Evolutionary conservation across 192 early-diverging fungal species (phyloP).

Genomic region (Endogone sp.): DNA sequence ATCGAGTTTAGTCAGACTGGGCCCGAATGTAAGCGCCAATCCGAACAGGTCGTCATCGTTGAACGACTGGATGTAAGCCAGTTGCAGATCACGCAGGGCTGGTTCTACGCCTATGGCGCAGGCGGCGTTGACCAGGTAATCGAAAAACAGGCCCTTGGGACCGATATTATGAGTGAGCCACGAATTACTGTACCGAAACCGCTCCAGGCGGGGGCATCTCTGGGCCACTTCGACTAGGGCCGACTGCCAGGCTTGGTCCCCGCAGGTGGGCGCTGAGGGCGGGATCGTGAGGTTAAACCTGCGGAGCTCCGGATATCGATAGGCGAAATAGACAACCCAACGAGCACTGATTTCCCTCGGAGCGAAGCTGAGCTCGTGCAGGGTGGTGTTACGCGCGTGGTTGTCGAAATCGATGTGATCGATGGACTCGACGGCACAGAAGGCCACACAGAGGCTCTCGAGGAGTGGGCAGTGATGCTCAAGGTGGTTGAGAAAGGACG

Average conservation of each 20-base stretch:
- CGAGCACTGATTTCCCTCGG: neutral
- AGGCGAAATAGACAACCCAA: neutral
- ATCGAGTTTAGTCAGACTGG: neutral
- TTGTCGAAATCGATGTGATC: neutral
- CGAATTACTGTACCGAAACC: neutral
- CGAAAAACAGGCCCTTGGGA: neutral
- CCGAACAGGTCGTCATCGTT: neutral
- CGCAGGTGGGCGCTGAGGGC: neutral
- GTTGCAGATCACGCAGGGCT: neutral
- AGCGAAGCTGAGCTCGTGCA: neutral
- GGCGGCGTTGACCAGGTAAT: neutral
- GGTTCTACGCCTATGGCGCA: neutral
- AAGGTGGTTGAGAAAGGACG: neutral
- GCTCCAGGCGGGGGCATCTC: neutral
- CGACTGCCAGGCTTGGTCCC: neutral
- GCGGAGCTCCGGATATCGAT: neutral
- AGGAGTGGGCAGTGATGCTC: neutral
- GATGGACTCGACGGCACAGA: neutral
- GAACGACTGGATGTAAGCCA: neutral
- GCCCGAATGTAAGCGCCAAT: neutral
- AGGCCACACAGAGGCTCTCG: neutral
- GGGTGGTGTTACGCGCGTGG: neutral
- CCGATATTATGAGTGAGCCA: neutral
- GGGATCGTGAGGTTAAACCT: neutral
- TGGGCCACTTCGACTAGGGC: neutral